Base-by-base conservation (phyloP, 2,329 filamentous ascomycete genomes). In the Boeremia lycopersici region DNA sequence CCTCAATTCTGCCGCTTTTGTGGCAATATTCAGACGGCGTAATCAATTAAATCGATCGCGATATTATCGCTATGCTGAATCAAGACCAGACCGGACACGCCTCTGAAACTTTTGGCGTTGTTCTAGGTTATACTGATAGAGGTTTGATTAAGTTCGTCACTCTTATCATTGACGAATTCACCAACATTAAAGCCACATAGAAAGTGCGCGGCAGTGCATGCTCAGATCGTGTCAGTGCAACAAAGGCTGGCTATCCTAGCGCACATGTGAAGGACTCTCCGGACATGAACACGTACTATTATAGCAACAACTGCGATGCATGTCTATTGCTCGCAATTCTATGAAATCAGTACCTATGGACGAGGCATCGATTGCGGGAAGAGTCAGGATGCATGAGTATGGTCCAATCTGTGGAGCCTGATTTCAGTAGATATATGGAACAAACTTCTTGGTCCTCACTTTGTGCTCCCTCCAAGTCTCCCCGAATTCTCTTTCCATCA, bases 401-500 rank as follows among this genome's bases (percentile, higher is more conserved):
- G 19, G 19, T 3, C 5, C 19, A 23, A 23, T 23, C 19, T 23
- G 19, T 31, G 40, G 11, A 13, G 9, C 28, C 28, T 9, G 10
- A 13, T 4, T 30, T 39, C 8, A 48, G 3, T 43, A 48, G 10
- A 55, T 6, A 17, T 50, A 59, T 25, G 83, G 82, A 28, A 85
- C 68, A 40, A 84, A 81, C 28, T 81, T 74, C 38, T 76, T 76
- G 5, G 82, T 85, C 48, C 48, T 67, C 3, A 57, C 54, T 69
- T 83, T 76, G 78, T 81, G 84, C 6, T 60, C 59, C 54, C 79
- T 77, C 81, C 82, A 85, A 43, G 79, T 70, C 10, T 62, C 57
- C 0, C 80, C 79, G 70, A 84, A 84, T 13, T 71, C 67, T 4
- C 62, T 69, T 44, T 62, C 72, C 56, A 85, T 55, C 81, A 86